phyloP scores from a whole-genome alignment of 2,329 filamentous ascomycete species.

The Phyllachora maydis region DNA sequence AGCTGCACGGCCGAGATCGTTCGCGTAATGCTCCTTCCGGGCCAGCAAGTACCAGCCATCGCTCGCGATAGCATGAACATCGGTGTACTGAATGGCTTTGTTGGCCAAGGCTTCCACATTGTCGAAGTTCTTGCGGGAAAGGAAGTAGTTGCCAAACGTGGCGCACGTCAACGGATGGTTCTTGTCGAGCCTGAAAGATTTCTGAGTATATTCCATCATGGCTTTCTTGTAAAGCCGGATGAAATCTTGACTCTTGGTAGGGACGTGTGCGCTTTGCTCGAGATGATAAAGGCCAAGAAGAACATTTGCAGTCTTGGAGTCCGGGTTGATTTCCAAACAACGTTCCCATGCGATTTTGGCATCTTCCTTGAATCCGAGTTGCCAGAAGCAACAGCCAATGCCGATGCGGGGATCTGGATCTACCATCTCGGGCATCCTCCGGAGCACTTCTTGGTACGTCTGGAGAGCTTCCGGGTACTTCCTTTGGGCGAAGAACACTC shows the following conservation, averaged over 20 bases:
- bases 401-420: conserved; percentile 93
- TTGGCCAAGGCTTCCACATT: conserved; percentile 76
- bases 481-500: conserved; percentile 68
- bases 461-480: conserved; percentile 70
- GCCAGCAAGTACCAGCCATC: conserved; percentile 95
- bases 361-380: conserved; percentile 83
- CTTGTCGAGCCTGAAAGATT: conserved; percentile 84
- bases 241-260: conserved; percentile 72
- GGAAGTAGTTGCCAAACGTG: conserved; percentile 78
- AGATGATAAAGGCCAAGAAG: conserved; percentile 81
- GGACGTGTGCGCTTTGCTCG: conserved; percentile 63
- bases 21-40: conserved; percentile 71
- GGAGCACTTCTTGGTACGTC: conserved; percentile 69
- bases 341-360: conserved; percentile 83
- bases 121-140: conserved; percentile 58
- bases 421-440: conserved; percentile 67
- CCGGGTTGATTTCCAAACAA: conserved; percentile 56
- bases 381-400: conserved; percentile 94
- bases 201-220: conserved; percentile 87
- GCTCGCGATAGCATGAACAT: conserved; percentile 89
- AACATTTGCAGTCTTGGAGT: conserved; percentile 80
- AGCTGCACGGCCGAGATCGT: conserved; percentile 51
- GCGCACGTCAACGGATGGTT: conserved; percentile 76
- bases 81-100: conserved; percentile 86
- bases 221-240: conserved; percentile 72